A percentile compares a stretch with the other conserved stretches of the same genome.
phyloP scores from a whole-genome alignment of 192 early-diverging fungal species.

The Coemansia sp. region DNA sequence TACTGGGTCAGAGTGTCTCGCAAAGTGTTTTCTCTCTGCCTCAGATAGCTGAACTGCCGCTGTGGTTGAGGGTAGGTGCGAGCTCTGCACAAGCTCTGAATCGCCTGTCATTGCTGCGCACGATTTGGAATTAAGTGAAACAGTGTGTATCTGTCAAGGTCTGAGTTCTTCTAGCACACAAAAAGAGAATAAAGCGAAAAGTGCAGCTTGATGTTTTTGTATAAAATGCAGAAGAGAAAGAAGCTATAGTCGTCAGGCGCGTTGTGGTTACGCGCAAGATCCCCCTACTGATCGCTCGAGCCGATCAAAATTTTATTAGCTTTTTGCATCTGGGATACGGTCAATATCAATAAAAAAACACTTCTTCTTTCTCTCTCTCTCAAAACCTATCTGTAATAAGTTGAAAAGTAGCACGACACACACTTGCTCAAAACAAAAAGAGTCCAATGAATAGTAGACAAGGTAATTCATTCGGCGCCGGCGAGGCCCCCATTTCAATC shows the following conservation, averaged over 20 bases:
- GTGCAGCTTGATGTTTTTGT: no score
- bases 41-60: constrained; percentile 13
- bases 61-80: background rate
- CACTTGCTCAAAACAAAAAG: background rate
- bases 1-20: constrained; percentile 24
- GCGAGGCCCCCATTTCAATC: background rate
- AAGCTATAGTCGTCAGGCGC: background rate
- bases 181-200: background rate
- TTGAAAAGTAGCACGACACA: background rate
- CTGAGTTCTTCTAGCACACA: background rate
- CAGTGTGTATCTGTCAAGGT: background rate
- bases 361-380: no score
- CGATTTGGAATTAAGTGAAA: constrained; percentile 2
- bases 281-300: background rate
- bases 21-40: constrained; percentile 39
- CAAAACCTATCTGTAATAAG: background rate
- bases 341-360: no score
- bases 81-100: background rate
- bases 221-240: background rate
- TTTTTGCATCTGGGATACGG: no score
- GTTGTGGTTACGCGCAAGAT: background rate
- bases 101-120: constrained; percentile 10
- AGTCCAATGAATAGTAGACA: constrained; percentile 46
- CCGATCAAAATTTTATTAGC: background rate
- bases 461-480: constrained; percentile 23